Percentiles rank a stretch among this genome's conserved stretches.
These are phyloP conservation scores for Stylonectria norvegica DNA, from an alignment of 2,329 filamentous ascomycete genomes.

Conservation along the genomic window DNA sequence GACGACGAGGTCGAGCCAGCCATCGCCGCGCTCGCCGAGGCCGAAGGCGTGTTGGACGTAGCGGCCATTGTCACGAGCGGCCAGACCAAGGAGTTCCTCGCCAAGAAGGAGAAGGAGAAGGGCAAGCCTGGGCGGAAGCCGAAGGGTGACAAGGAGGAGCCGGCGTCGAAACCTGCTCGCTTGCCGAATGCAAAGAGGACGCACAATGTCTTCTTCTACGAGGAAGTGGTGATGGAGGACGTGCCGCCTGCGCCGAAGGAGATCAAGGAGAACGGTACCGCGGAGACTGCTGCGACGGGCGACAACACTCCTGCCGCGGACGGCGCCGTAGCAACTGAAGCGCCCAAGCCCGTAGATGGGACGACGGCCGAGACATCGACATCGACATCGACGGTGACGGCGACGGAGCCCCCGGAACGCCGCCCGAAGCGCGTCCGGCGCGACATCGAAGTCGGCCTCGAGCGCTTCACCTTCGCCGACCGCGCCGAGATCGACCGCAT, in stretches of 20 bases:
- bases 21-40: slow-evolving; percentile 44
- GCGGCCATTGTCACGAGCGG: slow-evolving; percentile 81
- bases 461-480: slow-evolving; percentile 68
- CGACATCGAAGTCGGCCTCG: slow-evolving; percentile 73
- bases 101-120: slow-evolving; percentile 74
- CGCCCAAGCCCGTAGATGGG: slow-evolving; percentile 24
- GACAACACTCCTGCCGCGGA: slow-evolving; percentile 12
- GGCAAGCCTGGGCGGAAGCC: slow-evolving; percentile 53
- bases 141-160: slow-evolving; percentile 53
- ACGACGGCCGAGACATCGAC: slow-evolving; percentile 14
- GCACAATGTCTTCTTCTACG: slow-evolving; percentile 69
- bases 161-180: slow-evolving; percentile 53
- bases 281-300: slow-evolving; percentile 19
- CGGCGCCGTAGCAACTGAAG: slow-evolving; percentile 15
- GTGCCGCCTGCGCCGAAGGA: slow-evolving; percentile 34
- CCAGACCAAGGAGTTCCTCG: slow-evolving; percentile 77
- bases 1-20: slow-evolving; percentile 41
- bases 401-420: slow-evolving; percentile 37
- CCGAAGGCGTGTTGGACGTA: slow-evolving; percentile 77
- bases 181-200: slow-evolving; percentile 71
- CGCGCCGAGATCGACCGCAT: slow-evolving; percentile 78
- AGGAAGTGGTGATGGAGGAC: slow-evolving; percentile 61
- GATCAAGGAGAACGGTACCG: slow-evolving; percentile 11
- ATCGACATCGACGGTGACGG: slow-evolving; percentile 11
- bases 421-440: slow-evolving; percentile 56